These are phyloP conservation scores for Lagerstroemia speciosa DNA, from an alignment of 345 rosid genomes.

Conservation along the genomic window DNA sequence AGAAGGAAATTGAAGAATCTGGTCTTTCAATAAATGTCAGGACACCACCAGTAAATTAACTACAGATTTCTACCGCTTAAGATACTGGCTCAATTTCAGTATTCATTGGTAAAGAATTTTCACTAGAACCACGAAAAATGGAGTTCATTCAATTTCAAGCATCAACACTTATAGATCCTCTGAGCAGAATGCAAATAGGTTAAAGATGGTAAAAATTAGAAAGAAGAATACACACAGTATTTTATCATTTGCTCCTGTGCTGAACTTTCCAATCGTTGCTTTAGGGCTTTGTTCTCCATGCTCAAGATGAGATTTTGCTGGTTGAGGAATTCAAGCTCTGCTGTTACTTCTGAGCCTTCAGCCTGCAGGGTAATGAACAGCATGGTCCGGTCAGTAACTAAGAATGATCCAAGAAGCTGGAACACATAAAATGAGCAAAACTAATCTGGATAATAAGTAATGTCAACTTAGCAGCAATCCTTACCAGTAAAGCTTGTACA, in stretches of 20 bases:
- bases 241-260: constrained; percentile 80
- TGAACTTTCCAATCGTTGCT: constrained; percentile 69
- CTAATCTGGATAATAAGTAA: neutral
- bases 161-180: neutral
- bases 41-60: neutral
- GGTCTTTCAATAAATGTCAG: neutral
- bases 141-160: neutral
- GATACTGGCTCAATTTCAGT: neutral
- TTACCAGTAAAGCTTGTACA: constrained; percentile 92
- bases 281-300: constrained; percentile 88
- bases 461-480: constrained; percentile 12
- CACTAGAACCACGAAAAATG: neutral
- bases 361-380: constrained; percentile 31
- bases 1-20: neutral
- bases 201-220: constrained; percentile 1
- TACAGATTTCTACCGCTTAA: neutral
- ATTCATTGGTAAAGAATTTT: neutral
- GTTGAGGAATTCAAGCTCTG: constrained; percentile 83
- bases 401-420: neutral
- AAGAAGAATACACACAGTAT: constrained; percentile 40
- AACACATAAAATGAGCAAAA: neutral
- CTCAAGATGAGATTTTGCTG: constrained; percentile 67
- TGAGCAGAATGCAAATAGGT: neutral
- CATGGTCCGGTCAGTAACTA: neutral
- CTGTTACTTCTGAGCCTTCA: constrained; percentile 75